phyloP scores from a whole-genome alignment of 73 alveolate species.

The Effrenium voratum region DNA sequence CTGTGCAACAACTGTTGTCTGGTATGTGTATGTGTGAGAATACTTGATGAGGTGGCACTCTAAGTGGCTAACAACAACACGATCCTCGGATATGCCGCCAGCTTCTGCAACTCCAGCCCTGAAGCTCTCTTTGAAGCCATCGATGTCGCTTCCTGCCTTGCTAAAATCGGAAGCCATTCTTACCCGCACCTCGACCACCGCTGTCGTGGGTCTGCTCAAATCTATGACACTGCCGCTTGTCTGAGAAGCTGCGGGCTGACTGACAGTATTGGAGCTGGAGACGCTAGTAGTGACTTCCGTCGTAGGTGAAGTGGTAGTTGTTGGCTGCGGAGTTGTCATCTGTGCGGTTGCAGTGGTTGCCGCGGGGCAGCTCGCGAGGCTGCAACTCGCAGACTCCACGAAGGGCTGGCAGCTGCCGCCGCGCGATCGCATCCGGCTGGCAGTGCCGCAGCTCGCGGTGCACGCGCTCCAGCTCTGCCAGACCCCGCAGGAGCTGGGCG shows the following conservation, averaged over 20 bases:
- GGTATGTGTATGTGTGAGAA: neutral
- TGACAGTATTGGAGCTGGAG: neutral
- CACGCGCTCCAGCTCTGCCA: conserved; percentile 81
- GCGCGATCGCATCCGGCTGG: conserved; percentile 58
- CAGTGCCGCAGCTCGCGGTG: conserved; percentile 40
- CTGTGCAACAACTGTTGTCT: neutral
- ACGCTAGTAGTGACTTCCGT: neutral
- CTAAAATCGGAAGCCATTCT: conserved; percentile 34
- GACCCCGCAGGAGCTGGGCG: conserved; percentile 19
- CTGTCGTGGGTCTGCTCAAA: neutral
- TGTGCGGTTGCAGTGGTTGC: too few relatives aligned
- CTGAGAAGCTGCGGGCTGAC: neutral
- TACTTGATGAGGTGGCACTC: too few relatives aligned
- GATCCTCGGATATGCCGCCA: conserved; percentile 57
- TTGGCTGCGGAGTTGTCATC: neutral
- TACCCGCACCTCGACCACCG: neutral
- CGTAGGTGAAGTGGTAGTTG: neutral
- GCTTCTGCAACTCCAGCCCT: conserved; percentile 40
- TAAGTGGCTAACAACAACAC: too few relatives aligned
- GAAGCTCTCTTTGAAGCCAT: conserved; percentile 27
- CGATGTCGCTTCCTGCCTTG: conserved; percentile 32
- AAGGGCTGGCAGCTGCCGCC: conserved; percentile 87
- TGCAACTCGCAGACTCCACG: conserved; percentile 37
- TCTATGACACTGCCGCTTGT: neutral
- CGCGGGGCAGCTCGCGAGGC: conserved; percentile 19